Evolutionary conservation across 1,139 yeast species (phyloP).

Genomic region (Yamadazyma friedrichii): DNA sequence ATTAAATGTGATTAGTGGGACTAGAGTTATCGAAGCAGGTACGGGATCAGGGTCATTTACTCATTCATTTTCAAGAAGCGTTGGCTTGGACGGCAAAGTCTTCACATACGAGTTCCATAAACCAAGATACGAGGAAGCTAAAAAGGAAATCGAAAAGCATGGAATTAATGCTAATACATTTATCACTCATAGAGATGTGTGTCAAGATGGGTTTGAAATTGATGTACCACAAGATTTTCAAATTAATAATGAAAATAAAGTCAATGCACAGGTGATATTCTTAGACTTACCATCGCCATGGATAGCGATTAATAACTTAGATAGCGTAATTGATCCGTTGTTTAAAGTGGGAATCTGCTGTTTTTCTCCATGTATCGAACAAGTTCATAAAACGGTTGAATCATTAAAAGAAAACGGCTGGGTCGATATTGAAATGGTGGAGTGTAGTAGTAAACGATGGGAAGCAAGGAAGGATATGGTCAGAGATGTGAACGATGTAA

Average conservation of each 20-base stretch:
- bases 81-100: conserved; percentile 59
- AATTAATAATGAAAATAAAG: conserved; percentile 16
- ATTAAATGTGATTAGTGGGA: conserved; percentile 68
- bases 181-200: conserved; percentile 90
- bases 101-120: conserved; percentile 92
- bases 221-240: conserved; percentile 34
- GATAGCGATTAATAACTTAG: conserved; percentile 85
- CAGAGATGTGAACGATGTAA: conserved; percentile 74
- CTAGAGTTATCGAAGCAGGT: conserved; percentile 91
- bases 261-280: conserved; percentile 72
- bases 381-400: conserved; percentile 81
- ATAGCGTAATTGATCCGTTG: conserved; percentile 53
- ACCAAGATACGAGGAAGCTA: conserved; percentile 77
- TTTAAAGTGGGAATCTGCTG: conserved; percentile 76
- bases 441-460: conserved; percentile 81
- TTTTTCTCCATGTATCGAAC: conserved; percentile 97
- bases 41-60: conserved; percentile 97
- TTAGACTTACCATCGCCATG: conserved; percentile 96
- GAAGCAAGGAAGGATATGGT: conserved; percentile 92
- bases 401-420: conserved; percentile 76
- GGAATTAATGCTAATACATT: conserved; percentile 51
- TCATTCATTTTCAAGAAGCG: conserved; percentile 86
- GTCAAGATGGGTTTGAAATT: conserved; percentile 77
- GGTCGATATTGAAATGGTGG: conserved; percentile 92
- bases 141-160: conserved; percentile 71